phyloP scores from a whole-genome alignment of 2,329 filamentous ascomycete species.

The Paraconiothyrium sp. region DNA sequence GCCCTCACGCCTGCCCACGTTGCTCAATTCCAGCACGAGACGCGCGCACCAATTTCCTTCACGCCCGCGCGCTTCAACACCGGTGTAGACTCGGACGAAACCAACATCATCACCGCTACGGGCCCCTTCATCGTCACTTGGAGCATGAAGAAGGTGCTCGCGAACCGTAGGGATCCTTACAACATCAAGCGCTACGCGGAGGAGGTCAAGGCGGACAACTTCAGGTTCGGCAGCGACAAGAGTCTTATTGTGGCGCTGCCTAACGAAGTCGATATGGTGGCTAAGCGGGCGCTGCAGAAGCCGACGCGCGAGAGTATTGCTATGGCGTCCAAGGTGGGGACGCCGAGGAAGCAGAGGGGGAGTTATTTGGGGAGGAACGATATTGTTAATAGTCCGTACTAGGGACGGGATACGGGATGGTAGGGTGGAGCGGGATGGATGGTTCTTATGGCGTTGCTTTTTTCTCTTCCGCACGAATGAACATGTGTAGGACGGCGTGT shows the following conservation, averaged over 20 bases:
- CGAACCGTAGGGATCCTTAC: conserved; percentile 85
- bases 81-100: conserved; percentile 81
- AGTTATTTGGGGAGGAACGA: conserved; percentile 83
- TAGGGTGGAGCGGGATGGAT: background rate
- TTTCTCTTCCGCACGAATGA: background rate
- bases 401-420: conserved; percentile 12
- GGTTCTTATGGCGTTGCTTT: background rate
- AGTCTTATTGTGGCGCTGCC: conserved; percentile 97
- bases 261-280: conserved; percentile 98
- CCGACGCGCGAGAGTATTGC: conserved; percentile 95
- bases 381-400: conserved; percentile 79
- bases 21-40: conserved; percentile 97
- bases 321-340: conserved; percentile 60
- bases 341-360: conserved; percentile 56
- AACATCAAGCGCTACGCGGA: conserved; percentile 96
- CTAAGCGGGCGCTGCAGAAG: conserved; percentile 82
- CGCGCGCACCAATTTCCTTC: conserved; percentile 84
- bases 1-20: conserved; percentile 91
- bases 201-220: conserved; percentile 97
- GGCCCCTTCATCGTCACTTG: conserved; percentile 97
- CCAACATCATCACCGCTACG: conserved; percentile 94
- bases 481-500: background rate
- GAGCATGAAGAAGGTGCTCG: conserved; percentile 89
- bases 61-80: conserved; percentile 95
- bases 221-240: conserved; percentile 96